Base-by-base conservation (phyloP, 2,329 filamentous ascomycete species). In the Dactylonectria macrodidyma region DNA sequence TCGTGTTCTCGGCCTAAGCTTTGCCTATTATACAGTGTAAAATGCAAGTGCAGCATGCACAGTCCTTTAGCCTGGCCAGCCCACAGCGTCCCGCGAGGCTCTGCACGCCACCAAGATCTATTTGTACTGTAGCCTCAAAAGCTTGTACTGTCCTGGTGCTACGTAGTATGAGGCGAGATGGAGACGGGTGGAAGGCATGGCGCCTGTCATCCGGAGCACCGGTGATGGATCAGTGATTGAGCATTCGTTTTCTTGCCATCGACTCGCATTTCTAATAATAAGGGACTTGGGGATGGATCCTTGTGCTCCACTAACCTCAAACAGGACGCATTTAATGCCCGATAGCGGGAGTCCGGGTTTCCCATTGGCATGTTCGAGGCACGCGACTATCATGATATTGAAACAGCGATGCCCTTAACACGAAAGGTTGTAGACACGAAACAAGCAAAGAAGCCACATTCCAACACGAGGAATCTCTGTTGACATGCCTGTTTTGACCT, bases 381-480 rank as follows among this genome's bases (percentile, higher is more conserved):
- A 22, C 55, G 36, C 9, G 44, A 51, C 59, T 62, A 30, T 52
- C 58, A 61, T 52, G 24, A 47, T 12, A n/a, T 30, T 34, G 47
- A 51, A 52, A n/a, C 10, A 59, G 48, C 44, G 26, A 33, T 19
- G 41, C 47, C 36, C 51, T 58, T 22, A 46, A 30, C 54, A 38
- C 54, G 33, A 51, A 62, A 62, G 59, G 50, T 48, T 59, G 48
- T 59, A 38, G 46, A 34, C 57, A 38, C 64, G 59, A 62, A 66
- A 66, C 54, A 62, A 30, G 11, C 59, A 46, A 55, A 48, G 56
- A 54, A 66, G 59, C 44, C 11, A 12, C 64, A 66, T 66, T 66
- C 64, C 59, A 62, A 47, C 54, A 22, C 47, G 64, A 30, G 30
- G n/a, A 26, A 26, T 26, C 44, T 38, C 47, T 38, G 30, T 38